Base-by-base conservation (phyloP, 2,329 filamentous ascomycete genomes). In the Fusarium clavum region DNA sequence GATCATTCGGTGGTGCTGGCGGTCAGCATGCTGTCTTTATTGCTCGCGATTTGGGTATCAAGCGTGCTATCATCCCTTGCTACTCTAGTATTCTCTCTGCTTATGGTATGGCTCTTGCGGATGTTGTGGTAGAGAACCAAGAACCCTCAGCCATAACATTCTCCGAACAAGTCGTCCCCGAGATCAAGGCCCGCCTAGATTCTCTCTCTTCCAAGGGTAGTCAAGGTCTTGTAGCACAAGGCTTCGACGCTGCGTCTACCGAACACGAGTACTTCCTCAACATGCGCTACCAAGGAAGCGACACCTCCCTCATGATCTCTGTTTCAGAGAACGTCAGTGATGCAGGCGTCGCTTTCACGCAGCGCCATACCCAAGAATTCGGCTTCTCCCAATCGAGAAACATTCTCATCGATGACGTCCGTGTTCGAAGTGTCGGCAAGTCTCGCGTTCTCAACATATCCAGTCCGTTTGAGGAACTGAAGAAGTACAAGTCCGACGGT, bases 21-120 rank as follows among this genome's bases (percentile, higher is more conserved):
- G 81, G 82, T 7, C 83, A 84, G 61, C 82, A 84, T 24, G 82
- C 83, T 5, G 81, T 81, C 30, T 78, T 80, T 3, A 79, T 85
- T 14, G 83, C 83, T 0, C 73, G 74, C 0, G 80, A 80, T n/a
- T 74, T 85, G 2, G 81, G 81, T 3, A 84, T 85, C 56, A 76
- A 76, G 12, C 77, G 79, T 3, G 79, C 82, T 55, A 77, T 84
- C 30, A 79, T 85, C 14, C 83, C 83, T 32, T 79, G 79, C 32
- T 83, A 83, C 66, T 84, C 83, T 0, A 82, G 79, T 9, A 81
- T 85, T 14, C 68, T 85, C 1, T 84, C 83, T 0, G 83, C 83
- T 0, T 85, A 84, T 29, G 83, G 83, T 1, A 83, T 84, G 73
- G 80, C 83, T 0, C 71, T 84, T 6, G 83, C 83, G 5, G 81